Evolutionary conservation across 2,329 filamentous ascomycete genomes (phyloP), one percentile per base, ranked within the genome.

Genomic region (Microcyclospora pomicola): DNA sequence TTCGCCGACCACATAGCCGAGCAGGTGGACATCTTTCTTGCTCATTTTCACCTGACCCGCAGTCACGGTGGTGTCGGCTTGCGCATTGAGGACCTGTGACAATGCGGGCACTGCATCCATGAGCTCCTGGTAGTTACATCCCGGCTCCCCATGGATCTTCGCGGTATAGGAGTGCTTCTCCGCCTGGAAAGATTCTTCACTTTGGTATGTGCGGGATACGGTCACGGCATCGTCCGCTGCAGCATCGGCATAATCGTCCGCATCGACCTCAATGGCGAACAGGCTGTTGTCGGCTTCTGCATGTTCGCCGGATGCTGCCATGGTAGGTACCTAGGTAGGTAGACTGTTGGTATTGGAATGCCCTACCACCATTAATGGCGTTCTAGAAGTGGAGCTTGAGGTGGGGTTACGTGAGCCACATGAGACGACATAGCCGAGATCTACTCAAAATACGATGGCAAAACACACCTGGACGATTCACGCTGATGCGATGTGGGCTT

Each of bases 1-100:
- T 34, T 78, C 67, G 9, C 68, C 63, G 19, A 77, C 56, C 37
- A 77, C 75, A 6, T 68, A 69, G 27, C 60, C 58, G 32, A 73
- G 63, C 40, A 56, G 39, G 32, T 50, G 47, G 7, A 51, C 40
- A 1, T 56, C 47, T 29, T 49, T 51, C 43, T 56, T 59, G 33
- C 46, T 40, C 29, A 58, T 42, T 32, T 43, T 47, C 3, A 44
- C 31, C 14, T 49, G 47, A 24, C 27, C 16, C n/a, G 15, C 29
- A 6, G 27, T 37, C 11, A 15, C 19, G 10, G 5, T 9, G 2
- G 32, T 12, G 6, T 5, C 30, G 11, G 15, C 19, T 32, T 12
- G 9, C 12, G 33, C 12, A 12, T 16, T 24, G n/a, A 15, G 32
- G 24, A 3, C 9, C 24, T 12, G 28, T 13, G 33, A 38, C 24